phyloP scores from a whole-genome alignment of 352 stramenopile genomes.

The Peronosclerospora sorghi region DNA sequence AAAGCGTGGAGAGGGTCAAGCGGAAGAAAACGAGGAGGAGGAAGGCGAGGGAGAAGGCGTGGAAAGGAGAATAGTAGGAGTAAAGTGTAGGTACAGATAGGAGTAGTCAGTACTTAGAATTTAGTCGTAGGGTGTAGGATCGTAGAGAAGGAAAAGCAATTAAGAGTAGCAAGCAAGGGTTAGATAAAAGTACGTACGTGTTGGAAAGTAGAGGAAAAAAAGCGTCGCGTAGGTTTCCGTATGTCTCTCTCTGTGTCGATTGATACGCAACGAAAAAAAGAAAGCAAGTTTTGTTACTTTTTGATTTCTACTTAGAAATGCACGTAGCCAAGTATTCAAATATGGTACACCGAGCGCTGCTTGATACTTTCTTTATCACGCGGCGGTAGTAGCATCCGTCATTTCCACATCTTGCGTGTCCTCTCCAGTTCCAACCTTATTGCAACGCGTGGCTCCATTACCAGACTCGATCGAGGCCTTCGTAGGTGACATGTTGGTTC shows the following conservation, averaged over 20 bases:
- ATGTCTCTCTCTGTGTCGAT: conserved; percentile 12
- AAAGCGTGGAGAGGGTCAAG: conserved; percentile 7
- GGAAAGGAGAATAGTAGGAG: neutral
- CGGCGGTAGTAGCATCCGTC: conserved; percentile 11
- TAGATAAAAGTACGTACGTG: conserved; percentile 17
- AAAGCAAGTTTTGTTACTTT: conserved; percentile 24
- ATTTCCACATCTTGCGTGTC: conserved; percentile 15
- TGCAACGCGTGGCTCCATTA: conserved; percentile 1
- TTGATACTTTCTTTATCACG: neutral
- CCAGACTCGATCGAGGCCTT: conserved; percentile 9
- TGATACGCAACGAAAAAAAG: conserved; percentile 15
- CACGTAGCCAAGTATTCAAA: neutral
- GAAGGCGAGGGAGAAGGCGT: conserved; percentile 8
- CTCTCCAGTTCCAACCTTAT: conserved; percentile 1
- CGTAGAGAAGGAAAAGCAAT: conserved; percentile 32
- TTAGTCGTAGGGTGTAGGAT: conserved; percentile 6
- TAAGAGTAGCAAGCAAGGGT: conserved; percentile 29
- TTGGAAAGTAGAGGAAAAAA: neutral
- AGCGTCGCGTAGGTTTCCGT: conserved; percentile 17
- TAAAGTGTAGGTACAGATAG: conserved; percentile 7
- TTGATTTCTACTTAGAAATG: conserved; percentile 3
- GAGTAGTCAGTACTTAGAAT: neutral
- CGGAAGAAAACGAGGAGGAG: conserved; percentile 9
- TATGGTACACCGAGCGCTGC: neutral
- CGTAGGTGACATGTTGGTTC: conserved; percentile 10